Evolutionary conservation across 2,329 filamentous ascomycete genomes (phyloP).

Genomic region (Ceratocystis harringtonii): DNA sequence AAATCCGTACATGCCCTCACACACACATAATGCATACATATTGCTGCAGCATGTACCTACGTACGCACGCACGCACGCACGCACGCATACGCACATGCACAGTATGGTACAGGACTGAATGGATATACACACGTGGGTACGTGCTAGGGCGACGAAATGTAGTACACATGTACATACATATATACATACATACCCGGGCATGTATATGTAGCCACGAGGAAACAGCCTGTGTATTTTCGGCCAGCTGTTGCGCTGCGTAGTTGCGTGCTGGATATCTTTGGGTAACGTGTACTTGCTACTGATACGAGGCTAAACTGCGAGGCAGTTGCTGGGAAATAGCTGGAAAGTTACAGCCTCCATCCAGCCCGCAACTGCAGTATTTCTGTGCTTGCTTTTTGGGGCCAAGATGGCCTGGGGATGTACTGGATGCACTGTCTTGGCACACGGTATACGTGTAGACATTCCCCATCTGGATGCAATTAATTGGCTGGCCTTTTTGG

Average conservation of each 20-base stretch:
- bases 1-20: background rate
- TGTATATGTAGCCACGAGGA: background rate
- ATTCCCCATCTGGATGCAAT: no score
- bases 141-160: background rate
- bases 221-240: background rate
- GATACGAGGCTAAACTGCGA: background rate
- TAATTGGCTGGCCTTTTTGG: no score
- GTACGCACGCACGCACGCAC: background rate
- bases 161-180: slow-evolving; percentile 1
- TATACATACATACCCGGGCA: background rate
- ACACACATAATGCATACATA: no score
- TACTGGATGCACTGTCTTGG: no score
- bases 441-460: no score
- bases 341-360: background rate
- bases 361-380: background rate
- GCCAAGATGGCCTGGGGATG: background rate
- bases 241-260: background rate
- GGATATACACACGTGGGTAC: background rate
- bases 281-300: background rate
- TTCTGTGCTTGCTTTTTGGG: background rate
- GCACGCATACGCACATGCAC: background rate
- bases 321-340: background rate
- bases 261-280: background rate
- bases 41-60: background rate
- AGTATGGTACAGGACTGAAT: background rate